Evolutionary conservation across 306 rosid genomes (phyloP), one percentile per base, ranked within the genome.

Genomic region (Chamaecrista fasciculata): DNA sequence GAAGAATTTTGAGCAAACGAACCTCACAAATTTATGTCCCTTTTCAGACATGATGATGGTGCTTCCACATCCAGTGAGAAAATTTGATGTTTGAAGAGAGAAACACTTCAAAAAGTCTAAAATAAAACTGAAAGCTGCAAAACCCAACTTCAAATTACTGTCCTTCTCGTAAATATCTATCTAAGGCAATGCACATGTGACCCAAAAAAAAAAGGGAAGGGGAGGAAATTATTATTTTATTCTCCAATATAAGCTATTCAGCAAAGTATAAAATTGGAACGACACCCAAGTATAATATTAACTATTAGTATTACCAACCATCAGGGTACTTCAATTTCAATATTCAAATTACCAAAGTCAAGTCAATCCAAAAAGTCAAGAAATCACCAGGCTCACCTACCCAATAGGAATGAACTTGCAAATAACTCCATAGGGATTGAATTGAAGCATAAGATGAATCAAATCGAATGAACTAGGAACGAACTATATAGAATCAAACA

Each of bases 1-100:
- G 5, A 60, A 18, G 31, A 74, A 48, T 69, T 21, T 18, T 71
- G 40, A 58, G 64, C 46, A 14, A 58, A 79, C 90, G 61, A 73
- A 92, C 98, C 96, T 92, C 43, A 84, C 85, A 87, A 77, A 81
- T 66, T 70, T 84, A 18, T 42, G 58, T 66, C 69, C 80, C 78
- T 52, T 73, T 33, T 66, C 5, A 36, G 67, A 52, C 95, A 92
- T 87, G 69, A 23, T 72, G 23, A 67, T 51, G 24, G 68, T 52
- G 39, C 28, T 62, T 55, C 67, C 4, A 10, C 61, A 42, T 31
- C 46, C 57, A 56, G 60, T 21, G 37, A 64, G 69, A 42, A 60
- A 70, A 42, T 1, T 31, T 33, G 16, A 36, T 68, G 43, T 70
- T 70, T 56, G 19, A 19, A 9, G 23, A 19, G 10, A 10, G 37